Conservation (phyloP, 139 green algal genomes). For the Picochlorum sp. region DNA sequence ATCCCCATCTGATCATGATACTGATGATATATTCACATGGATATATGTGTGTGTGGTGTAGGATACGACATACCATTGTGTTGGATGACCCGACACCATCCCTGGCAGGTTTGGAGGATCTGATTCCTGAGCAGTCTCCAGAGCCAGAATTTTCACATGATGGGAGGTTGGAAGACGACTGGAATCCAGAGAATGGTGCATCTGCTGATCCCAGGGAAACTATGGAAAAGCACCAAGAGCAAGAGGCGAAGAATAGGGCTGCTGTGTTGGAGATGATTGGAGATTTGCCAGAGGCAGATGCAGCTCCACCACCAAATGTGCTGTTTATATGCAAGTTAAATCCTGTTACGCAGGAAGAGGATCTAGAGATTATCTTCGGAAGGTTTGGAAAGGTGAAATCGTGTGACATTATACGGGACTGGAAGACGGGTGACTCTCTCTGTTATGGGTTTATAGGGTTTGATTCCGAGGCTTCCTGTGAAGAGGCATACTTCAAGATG, state of each 20-base stretch:
- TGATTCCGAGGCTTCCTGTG: slow-evolving; percentile 70
- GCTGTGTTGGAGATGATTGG: slow-evolving; percentile 99
- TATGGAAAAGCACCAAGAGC: slow-evolving; percentile 57
- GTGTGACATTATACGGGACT: slow-evolving; percentile 94
- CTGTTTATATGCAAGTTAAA: slow-evolving; percentile 99
- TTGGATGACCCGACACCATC: slow-evolving; percentile 96
- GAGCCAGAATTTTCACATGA: slow-evolving; percentile 61
- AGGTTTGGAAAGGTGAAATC: slow-evolving; percentile 86
- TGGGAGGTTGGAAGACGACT: slow-evolving; percentile 90
- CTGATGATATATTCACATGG: not conserved
- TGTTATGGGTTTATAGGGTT: slow-evolving; percentile 92
- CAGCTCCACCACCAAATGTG: slow-evolving; percentile 84
- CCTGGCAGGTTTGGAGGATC: slow-evolving; percentile 57
- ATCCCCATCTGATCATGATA: not conserved
- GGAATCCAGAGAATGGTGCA: slow-evolving; percentile 67
- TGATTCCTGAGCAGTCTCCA: slow-evolving; percentile 77
- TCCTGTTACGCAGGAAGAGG: slow-evolving; percentile 83
- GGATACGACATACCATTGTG: slow-evolving; percentile 89
- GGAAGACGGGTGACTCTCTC: slow-evolving; percentile 90
- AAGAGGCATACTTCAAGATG: slow-evolving; percentile 98
- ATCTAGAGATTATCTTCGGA: slow-evolving; percentile 98
- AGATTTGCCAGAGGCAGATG: slow-evolving; percentile 83
- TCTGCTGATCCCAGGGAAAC: slow-evolving; percentile 62
- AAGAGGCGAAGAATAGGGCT: slow-evolving; percentile 78
- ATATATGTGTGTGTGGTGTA: not conserved